Conservation (phyloP, 1,139 yeast species). For the Kurtzmaniella natalensis region DNA sequence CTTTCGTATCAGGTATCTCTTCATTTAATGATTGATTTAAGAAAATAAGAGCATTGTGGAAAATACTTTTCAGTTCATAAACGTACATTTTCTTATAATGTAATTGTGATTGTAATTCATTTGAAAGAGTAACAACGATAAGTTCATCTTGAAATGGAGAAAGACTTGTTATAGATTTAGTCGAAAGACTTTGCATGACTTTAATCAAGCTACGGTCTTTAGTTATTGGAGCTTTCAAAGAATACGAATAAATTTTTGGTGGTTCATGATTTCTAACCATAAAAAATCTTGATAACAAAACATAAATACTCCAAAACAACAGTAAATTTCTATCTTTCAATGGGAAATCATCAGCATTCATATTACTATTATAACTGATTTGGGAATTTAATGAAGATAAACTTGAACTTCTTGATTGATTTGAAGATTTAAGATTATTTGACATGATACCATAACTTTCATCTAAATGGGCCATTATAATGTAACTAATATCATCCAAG, state of each 20-base stretch:
- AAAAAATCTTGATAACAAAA: conserved; percentile 34
- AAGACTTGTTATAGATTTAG: conserved; percentile 19
- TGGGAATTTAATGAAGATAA: conserved; percentile 6
- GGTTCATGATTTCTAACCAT: conserved; percentile 27
- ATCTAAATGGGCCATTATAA: conserved; percentile 24
- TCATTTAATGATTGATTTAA: conserved; percentile 39
- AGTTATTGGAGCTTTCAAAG: conserved; percentile 22
- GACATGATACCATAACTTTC: conserved; percentile 1
- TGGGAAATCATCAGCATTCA: not conserved
- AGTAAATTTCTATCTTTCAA: conserved; percentile 14
- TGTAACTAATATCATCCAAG: conserved; percentile 41
- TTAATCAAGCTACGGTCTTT: conserved; percentile 12
- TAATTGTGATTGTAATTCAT: conserved; percentile 38
- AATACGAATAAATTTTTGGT: conserved; percentile 34
- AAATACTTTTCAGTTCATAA: conserved; percentile 34
- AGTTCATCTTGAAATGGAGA: conserved; percentile 30
- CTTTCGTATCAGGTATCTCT: conserved; percentile 6
- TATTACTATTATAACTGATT: conserved; percentile 7
- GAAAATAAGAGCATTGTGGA: conserved; percentile 46
- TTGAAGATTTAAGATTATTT: not conserved
- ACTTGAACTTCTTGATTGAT: conserved; percentile 6
- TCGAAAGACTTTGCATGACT: conserved; percentile 24
- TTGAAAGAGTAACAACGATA: conserved; percentile 33
- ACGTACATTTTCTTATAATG: conserved; percentile 26
- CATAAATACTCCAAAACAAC: conserved; percentile 44